phyloP scores from a whole-genome alignment of 1,139 yeast genomes.

The Saccharomycopsis phalli region DNA sequence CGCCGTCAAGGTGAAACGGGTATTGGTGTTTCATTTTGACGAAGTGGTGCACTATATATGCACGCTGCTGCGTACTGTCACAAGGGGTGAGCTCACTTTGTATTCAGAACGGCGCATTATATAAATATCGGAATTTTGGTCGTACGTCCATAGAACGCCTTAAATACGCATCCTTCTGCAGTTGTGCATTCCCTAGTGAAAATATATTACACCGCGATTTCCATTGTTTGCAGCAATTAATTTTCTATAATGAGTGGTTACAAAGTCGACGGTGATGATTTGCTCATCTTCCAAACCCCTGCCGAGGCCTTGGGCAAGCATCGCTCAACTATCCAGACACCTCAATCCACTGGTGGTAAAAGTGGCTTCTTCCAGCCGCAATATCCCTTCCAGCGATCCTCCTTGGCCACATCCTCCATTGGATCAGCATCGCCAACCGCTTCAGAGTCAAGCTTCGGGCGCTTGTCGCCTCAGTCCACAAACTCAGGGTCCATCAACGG shows the following conservation, averaged over 20 bases:
- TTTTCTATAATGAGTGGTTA: constrained; percentile 15
- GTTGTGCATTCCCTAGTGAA: too few species aligned
- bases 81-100: too few species aligned
- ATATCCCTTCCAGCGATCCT: constrained; percentile 17
- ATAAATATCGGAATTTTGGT: too few species aligned
- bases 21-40: too few species aligned
- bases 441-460: constrained; percentile 14
- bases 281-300: constrained; percentile 20
- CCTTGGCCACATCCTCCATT: constrained; percentile 7
- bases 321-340: constrained; percentile 15
- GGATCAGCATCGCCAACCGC: constrained; percentile 17
- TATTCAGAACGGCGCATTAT: too few species aligned
- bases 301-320: constrained; percentile 20
- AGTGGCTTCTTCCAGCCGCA: constrained; percentile 20
- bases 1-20: too few species aligned
- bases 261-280: constrained; percentile 23
- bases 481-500: constrained; percentile 10
- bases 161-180: too few species aligned
- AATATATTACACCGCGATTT: too few species aligned
- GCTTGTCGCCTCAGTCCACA: constrained; percentile 17
- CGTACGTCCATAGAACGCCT: too few species aligned
- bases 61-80: too few species aligned
- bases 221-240: too few species aligned
- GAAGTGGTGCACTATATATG: too few species aligned
- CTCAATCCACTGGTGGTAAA: constrained; percentile 18